Evolutionary conservation across 2,329 filamentous ascomycete genomes (phyloP).

Genomic region (Pyrenophora seminiperda): DNA sequence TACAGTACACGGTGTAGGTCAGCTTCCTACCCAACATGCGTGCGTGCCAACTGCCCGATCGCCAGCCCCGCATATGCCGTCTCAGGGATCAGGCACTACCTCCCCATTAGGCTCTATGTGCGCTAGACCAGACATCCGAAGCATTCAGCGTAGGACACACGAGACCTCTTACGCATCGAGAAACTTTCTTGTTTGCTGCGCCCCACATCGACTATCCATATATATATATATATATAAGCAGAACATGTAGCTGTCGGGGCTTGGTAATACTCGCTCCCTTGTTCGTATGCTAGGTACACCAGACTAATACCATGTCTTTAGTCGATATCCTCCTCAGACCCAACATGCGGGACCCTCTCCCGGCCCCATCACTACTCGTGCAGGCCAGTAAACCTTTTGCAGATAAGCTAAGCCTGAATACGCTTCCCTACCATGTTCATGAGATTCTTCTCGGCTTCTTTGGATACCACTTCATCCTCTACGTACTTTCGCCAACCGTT

Average conservation of each 20-base stretch:
- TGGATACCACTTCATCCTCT: constrained; percentile 71
- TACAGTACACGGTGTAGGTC: not conserved
- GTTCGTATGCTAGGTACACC: not conserved
- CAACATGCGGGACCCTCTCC: constrained; percentile 75
- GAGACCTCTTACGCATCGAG: constrained; percentile 8
- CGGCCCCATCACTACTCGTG: constrained; percentile 62
- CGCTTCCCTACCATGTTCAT: constrained; percentile 77
- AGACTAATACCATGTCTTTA: constrained; percentile 27
- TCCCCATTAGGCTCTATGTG: constrained; percentile 8
- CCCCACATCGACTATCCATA: constrained; percentile 1
- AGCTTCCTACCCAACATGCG: constrained; percentile 5
- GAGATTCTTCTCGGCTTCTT: constrained; percentile 71
- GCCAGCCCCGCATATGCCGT: constrained; percentile 14
- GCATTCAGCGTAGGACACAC: constrained; percentile 12
- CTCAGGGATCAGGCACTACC: constrained; percentile 10
- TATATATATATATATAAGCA: constrained; percentile 8
- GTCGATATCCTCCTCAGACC: constrained; percentile 21
- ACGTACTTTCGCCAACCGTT: constrained; percentile 69
- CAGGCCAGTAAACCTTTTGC: constrained; percentile 67
- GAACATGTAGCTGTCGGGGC: constrained; percentile 11
- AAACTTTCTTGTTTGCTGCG: constrained; percentile 5
- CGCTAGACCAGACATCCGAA: constrained; percentile 16
- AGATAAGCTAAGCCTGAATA: constrained; percentile 64
- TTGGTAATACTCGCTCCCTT: constrained; percentile 9
- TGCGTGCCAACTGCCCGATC: constrained; percentile 15